Evolutionary conservation across 257 asterid species (phyloP).

Genomic region (Nicotiana noctiflora): DNA sequence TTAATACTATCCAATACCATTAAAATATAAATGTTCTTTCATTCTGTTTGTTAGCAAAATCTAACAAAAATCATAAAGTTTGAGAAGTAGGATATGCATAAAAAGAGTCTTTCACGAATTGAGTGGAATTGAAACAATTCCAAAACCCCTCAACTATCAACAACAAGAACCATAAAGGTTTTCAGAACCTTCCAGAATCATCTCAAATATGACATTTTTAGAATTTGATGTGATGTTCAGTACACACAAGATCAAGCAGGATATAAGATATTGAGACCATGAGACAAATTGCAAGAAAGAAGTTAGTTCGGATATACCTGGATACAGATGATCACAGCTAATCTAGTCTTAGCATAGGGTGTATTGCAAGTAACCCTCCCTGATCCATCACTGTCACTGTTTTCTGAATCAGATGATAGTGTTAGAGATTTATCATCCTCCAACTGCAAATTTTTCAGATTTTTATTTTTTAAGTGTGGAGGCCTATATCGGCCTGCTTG

Average conservation of each 20-base stretch:
- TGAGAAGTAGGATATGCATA: not conserved
- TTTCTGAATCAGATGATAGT: constrained; percentile 80
- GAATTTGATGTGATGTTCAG: not conserved
- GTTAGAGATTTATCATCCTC: constrained; percentile 32
- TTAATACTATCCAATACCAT: not conserved
- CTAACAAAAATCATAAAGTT: not conserved
- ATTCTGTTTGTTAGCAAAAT: not conserved
- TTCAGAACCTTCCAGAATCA: not conserved
- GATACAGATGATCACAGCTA: constrained; percentile 76
- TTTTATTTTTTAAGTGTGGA: constrained; percentile 76
- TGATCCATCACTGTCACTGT: constrained; percentile 78
- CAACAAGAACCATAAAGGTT: not conserved
- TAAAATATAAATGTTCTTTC: not conserved
- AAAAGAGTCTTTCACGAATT: not conserved
- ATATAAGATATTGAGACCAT: not conserved
- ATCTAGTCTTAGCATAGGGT: constrained; percentile 55
- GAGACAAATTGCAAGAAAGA: constrained; percentile 10
- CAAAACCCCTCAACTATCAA: not conserved
- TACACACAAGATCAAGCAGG: constrained; percentile 4
- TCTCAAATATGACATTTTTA: not conserved
- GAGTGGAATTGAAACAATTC: not conserved
- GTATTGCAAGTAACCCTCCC: constrained; percentile 33
- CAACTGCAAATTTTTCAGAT: constrained; percentile 23
- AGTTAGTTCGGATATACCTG: constrained; percentile 52
- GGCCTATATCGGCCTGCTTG: constrained; percentile 57